Evolutionary conservation across 441 rosid species (phyloP), one percentile per base, ranked within the genome.

Genomic region (Hura crepitans): DNA sequence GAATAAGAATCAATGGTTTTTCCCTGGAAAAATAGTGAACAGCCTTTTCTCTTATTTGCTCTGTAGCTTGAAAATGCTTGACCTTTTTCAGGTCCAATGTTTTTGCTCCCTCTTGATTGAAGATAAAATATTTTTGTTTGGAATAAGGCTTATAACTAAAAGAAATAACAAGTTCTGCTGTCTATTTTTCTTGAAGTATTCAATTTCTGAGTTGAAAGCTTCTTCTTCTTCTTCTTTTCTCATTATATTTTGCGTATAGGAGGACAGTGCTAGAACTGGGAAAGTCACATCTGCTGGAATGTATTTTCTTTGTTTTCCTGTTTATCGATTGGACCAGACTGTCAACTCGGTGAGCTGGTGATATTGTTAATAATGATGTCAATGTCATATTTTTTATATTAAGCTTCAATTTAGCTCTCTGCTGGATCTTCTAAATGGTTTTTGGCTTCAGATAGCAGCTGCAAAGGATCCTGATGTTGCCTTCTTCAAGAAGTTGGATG

Each of bases 271-370:
- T 50, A 94, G 81, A 83, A 86, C 86, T 0, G 96, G 94, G 60
- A 92, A 89, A 76, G 78, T 86, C 66, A 85, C 92, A 72, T 84
- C 91, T 74, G 96, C 99, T 31, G 99, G 99, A 78, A 89, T 92
- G 97, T 94, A 87, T 84, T 94, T 94, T 78, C 92, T 94, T 51
- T 90, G 96, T 66, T 94, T 92, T 70, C 94, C 99, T 57, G 96
- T 92, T 70, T 92, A 94, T 77, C 88, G 87, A 53, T 80, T 87
- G 68, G 97, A 92, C 78, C 96, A 85, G 68, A 80, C 91, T 28
- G 79, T 76, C 72, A 85, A 84, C 81, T 82, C 84, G 71, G 99
- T 94, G 72, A 78, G 91, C 72, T 73, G 60, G 49, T 65, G 65
- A 58, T 69, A 20, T 68, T 70, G 9, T 54, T 35, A 59, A 23